Evolutionary conservation across 495 filamentous ascomycete species (phyloP).

Genomic region (Astrothelium subdiscretum): DNA sequence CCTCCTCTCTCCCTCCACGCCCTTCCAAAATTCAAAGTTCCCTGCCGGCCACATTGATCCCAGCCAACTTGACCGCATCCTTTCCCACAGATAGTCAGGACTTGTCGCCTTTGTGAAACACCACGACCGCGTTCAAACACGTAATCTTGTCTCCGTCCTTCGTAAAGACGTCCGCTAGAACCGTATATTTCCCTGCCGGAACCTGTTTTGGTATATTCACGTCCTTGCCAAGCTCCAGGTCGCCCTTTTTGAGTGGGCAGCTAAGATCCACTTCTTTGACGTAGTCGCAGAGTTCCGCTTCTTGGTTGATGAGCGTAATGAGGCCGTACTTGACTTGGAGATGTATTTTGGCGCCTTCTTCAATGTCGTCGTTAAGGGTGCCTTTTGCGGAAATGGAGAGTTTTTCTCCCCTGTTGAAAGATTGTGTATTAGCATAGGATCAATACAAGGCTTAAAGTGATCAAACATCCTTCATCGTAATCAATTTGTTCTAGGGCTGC

Average conservation of each 20-base stretch:
- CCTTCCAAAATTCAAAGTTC: conserved; percentile 3
- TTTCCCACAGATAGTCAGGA: conserved; percentile 1
- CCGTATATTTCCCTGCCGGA: conserved; percentile 81
- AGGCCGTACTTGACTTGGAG: conserved; percentile 87
- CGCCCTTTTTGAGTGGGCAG: conserved; percentile 75
- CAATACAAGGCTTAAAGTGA: not conserved
- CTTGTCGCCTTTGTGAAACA: conserved; percentile 34
- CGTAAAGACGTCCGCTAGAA: conserved; percentile 72
- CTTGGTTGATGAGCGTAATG: conserved; percentile 73
- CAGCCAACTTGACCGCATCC: not conserved
- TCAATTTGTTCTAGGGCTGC: no score
- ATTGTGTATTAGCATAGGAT: not conserved
- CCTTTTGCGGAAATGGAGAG: conserved; percentile 72
- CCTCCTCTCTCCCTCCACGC: not conserved
- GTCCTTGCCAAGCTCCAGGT: conserved; percentile 58
- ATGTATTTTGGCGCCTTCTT: conserved; percentile 65
- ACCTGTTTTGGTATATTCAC: conserved; percentile 80
- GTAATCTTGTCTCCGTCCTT: conserved; percentile 59
- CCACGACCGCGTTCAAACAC: conserved; percentile 61
- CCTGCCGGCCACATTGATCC: conserved; percentile 2
- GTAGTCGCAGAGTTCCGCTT: conserved; percentile 76
- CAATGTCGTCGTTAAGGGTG: conserved; percentile 52
- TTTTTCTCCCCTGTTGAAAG: conserved; percentile 51
- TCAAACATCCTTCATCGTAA: not conserved
- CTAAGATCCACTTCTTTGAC: conserved; percentile 75